Percentiles rank a stretch among this genome's conserved stretches.
These are phyloP conservation scores for Fusarium sp. DNA, from an alignment of 2,329 filamentous ascomycete genomes.

Conservation along the genomic window DNA sequence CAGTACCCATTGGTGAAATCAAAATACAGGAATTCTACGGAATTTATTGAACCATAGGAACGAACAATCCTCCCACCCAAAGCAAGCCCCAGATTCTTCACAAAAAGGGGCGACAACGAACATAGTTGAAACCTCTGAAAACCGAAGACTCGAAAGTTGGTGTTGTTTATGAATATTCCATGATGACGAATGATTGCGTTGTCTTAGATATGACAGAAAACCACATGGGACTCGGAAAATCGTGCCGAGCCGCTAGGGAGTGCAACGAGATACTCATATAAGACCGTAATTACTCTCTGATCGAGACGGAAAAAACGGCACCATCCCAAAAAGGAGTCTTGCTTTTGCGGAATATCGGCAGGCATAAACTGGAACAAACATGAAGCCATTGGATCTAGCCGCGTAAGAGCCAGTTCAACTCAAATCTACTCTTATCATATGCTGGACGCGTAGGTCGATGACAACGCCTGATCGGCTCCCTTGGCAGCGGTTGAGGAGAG, in stretches of 20 bases:
- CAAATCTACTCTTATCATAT: neutral
- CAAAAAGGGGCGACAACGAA: neutral
- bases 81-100: neutral
- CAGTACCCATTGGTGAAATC: too few relatives aligned
- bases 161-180: neutral
- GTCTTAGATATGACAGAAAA: constrained; percentile 1
- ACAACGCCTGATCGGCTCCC: neutral
- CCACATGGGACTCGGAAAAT: constrained; percentile 7
- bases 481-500: neutral
- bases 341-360: neutral
- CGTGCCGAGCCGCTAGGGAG: constrained; percentile 21
- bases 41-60: neutral
- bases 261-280: constrained; percentile 15
- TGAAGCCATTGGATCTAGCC: neutral
- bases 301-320: constrained; percentile 1
- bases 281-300: neutral
- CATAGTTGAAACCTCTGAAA: neutral
- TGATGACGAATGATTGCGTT: neutral
- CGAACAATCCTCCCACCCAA: neutral
- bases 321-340: neutral
- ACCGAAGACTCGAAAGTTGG: neutral
- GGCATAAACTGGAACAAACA: neutral
- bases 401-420: neutral
- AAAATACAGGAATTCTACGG: neutral
- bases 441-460: constrained; percentile 11